Percentiles rank a stretch among this genome's conserved stretches.
Evolutionary conservation across 352 stramenopile genomes (phyloP).

Genomic region (Aphanomyces euteiches): DNA sequence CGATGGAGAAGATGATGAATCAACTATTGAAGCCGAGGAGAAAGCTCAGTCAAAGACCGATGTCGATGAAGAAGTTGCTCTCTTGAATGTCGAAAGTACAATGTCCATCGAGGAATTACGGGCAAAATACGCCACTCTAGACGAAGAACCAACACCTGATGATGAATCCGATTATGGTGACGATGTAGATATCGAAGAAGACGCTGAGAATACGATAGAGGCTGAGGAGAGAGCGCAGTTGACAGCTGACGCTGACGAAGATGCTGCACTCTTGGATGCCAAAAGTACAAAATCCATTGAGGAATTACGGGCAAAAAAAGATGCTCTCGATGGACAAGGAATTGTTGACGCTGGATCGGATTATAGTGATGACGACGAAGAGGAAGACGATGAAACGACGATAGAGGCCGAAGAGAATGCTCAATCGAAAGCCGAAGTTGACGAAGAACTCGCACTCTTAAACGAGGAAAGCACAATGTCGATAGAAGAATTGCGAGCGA

Average conservation of each 20-base stretch:
- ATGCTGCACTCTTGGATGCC: constrained; percentile 67
- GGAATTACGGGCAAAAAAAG: constrained; percentile 75
- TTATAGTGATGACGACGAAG: constrained; percentile 35
- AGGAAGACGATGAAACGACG: constrained; percentile 74
- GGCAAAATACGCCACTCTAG: constrained; percentile 46
- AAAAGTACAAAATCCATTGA: constrained; percentile 87
- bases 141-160: constrained; percentile 25
- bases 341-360: constrained; percentile 34
- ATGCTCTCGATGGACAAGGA: constrained; percentile 8
- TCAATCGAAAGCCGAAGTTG: constrained; percentile 34
- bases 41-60: constrained; percentile 35
- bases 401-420: constrained; percentile 65
- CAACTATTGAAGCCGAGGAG: constrained; percentile 77
- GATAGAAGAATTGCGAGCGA: constrained; percentile 78
- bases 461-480: constrained; percentile 84
- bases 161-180: constrained; percentile 35
- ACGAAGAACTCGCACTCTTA: constrained; percentile 71
- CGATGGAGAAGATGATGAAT: constrained; percentile 62
- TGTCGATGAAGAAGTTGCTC: constrained; percentile 60
- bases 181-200: constrained; percentile 39
- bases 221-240: constrained; percentile 51
- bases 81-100: constrained; percentile 74
- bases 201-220: constrained; percentile 83
- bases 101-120: constrained; percentile 87
- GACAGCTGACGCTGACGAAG: constrained; percentile 44